Base-by-base conservation (phyloP, 148 eudicot genomes). In the Fallopia convolvulus region DNA sequence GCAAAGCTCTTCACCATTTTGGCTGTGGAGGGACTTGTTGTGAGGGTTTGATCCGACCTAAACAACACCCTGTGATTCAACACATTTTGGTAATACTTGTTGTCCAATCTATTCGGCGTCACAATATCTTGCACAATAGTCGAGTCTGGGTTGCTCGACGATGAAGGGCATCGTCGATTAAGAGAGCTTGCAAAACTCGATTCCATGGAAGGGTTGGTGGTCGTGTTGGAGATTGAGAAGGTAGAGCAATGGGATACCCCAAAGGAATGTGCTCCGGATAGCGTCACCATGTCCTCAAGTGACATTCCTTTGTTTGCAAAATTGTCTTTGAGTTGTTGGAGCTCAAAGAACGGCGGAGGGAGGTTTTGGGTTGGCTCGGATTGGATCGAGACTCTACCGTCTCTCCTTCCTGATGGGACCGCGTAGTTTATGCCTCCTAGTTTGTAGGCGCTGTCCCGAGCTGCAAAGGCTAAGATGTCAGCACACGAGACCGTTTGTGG, bases 151-250 rank as follows among this genome's bases (percentile, higher is more conserved):
- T 60, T 17, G 20, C 7, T 23, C 2, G 33, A 20, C 32, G 66
- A 26, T 6, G 14, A 60, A 60, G 66, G 66, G 66, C 66, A 60
- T 60, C 23, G 66, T 60, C 8, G 66, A 0, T 23, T 60, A 8
- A 60, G 33, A 26, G 66, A 21, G 66, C 66, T 60, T 3, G 66
- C 66, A 7, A 60, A 60, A 9, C 66, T 14, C 33, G 66, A 1
- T 2, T 93, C 98, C 36, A 93, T 82, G 6, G 87, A 23, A 10
- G 93, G 93, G 76, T 90, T 91, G 36, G 79, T 78, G 39, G 7
- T 46, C 0, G 86, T 83, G 0, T 81, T 84, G 75, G 63, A 76
- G 47, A 87, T 84, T 74, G 63, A 76, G 47, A 87, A 87, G 2
- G 88, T 82, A 40, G 86, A 82, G 3, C 66, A 60, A 60, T 60